Conservation (phyloP, 805 yeast species). For the Tetrapisispora fleetii region DNA sequence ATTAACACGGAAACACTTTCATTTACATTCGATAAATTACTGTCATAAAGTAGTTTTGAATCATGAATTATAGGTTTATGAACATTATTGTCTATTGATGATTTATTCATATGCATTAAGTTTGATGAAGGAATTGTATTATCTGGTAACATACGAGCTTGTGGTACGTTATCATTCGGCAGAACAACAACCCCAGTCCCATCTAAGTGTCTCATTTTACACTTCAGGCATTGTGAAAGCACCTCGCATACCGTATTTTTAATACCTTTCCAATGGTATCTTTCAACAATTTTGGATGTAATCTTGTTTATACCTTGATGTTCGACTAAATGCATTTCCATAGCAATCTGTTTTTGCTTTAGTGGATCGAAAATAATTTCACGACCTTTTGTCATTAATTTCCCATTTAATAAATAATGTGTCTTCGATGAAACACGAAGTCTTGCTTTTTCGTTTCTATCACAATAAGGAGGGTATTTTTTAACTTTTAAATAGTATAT, state of each 20-base stretch:
- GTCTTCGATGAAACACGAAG: conserved; percentile 65
- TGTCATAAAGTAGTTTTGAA: background rate
- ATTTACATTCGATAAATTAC: background rate
- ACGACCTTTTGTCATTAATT: conserved; percentile 62
- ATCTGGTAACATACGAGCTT: conserved; percentile 22
- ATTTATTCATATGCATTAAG: background rate
- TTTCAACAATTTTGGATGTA: conserved; percentile 64
- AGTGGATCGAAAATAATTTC: conserved; percentile 76
- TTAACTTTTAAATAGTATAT: conserved; percentile 74
- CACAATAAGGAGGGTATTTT: conserved; percentile 72
- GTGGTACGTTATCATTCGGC: conserved; percentile 13
- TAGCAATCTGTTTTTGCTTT: conserved; percentile 65
- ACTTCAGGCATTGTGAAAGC: conserved; percentile 63
- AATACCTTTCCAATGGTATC: conserved; percentile 85
- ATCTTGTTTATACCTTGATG: conserved; percentile 90
- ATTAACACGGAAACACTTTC: background rate
- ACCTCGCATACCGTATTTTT: conserved; percentile 80
- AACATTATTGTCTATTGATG: background rate
- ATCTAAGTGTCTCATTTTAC: conserved; percentile 41
- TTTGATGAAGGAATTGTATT: background rate
- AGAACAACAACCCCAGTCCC: conserved; percentile 26
- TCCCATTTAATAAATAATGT: conserved; percentile 62
- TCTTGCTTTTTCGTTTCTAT: conserved; percentile 80
- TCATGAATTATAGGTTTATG: background rate
- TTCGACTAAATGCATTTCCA: conserved; percentile 52